These are phyloP conservation scores for Firmiana major DNA, from an alignment of 345 rosid species.

Conservation along the genomic window DNA sequence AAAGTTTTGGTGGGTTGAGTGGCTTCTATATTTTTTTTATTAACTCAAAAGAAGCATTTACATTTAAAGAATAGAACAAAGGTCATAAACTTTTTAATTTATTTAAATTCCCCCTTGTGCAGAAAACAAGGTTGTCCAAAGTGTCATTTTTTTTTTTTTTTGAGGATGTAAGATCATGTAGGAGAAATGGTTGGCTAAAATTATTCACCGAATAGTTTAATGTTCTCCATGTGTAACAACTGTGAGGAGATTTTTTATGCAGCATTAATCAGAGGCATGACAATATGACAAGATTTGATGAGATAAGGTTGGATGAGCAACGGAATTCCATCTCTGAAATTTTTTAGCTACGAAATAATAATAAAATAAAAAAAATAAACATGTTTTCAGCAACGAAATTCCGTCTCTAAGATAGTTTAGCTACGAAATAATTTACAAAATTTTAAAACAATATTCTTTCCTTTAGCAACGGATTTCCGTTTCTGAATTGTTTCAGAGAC, in stretches of 20 bases:
- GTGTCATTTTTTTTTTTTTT: not conserved
- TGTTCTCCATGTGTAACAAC: constrained; percentile 20
- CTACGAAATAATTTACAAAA: too few relatives aligned
- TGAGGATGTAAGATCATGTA: not conserved
- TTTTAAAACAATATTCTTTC: too few relatives aligned
- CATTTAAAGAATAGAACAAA: not conserved
- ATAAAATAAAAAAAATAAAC: too few relatives aligned
- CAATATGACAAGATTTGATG: constrained; percentile 34
- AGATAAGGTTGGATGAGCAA: constrained; percentile 47
- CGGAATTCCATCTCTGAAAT: too few relatives aligned
- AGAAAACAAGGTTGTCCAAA: not conserved
- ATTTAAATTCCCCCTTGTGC: not conserved
- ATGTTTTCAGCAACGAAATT: too few relatives aligned
- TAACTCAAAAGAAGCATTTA: not conserved
- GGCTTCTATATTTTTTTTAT: not conserved
- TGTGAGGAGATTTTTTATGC: constrained; percentile 34
- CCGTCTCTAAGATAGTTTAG: too few relatives aligned
- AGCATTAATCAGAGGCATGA: constrained; percentile 23
- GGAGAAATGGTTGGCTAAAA: not conserved
- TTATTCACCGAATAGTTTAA: not conserved
- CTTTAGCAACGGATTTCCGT: too few relatives aligned
- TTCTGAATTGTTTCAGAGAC: too few relatives aligned
- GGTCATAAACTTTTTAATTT: not conserved
- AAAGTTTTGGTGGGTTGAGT: not conserved
- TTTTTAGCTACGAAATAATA: too few relatives aligned